Conservation (phyloP, 495 filamentous ascomycete species). For the Xylaria longipes region DNA sequence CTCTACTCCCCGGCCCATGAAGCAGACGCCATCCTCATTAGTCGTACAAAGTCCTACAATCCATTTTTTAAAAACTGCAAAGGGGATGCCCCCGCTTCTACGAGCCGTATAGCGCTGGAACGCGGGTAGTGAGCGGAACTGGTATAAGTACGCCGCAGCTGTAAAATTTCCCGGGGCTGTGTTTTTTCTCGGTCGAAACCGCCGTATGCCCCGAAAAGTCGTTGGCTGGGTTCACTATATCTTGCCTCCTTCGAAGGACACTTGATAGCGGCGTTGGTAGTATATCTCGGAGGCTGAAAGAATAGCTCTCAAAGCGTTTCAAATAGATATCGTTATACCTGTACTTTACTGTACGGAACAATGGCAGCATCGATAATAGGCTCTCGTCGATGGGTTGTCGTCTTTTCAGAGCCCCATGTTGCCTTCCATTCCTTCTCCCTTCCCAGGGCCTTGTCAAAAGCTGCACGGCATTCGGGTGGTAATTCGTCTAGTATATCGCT, state of each 20-base stretch:
- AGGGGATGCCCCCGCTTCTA: neutral
- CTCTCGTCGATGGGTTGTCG: slow-evolving; percentile 50
- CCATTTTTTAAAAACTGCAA: neutral
- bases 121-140: neutral
- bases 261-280: neutral
- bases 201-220: neutral
- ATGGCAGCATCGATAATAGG: slow-evolving; percentile 64
- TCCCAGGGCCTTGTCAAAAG: slow-evolving; percentile 67
- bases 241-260: neutral
- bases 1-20: neutral
- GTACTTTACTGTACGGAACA: slow-evolving; percentile 47
- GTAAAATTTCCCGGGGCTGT: neutral
- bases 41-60: slow-evolving; percentile 1
- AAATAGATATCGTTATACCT: neutral
- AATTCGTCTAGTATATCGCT: slow-evolving; percentile 73
- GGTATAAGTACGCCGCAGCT: neutral
- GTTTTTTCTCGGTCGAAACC: neutral
- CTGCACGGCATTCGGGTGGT: slow-evolving; percentile 71
- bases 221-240: neutral
- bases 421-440: slow-evolving; percentile 74
- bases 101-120: neutral
- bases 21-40: neutral
- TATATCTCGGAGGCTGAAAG: neutral
- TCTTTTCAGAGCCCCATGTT: slow-evolving; percentile 69
- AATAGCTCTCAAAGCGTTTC: neutral